phyloP scores from a whole-genome alignment of 371 early-diverging fungal genomes.

The Massospora cicadina region DNA sequence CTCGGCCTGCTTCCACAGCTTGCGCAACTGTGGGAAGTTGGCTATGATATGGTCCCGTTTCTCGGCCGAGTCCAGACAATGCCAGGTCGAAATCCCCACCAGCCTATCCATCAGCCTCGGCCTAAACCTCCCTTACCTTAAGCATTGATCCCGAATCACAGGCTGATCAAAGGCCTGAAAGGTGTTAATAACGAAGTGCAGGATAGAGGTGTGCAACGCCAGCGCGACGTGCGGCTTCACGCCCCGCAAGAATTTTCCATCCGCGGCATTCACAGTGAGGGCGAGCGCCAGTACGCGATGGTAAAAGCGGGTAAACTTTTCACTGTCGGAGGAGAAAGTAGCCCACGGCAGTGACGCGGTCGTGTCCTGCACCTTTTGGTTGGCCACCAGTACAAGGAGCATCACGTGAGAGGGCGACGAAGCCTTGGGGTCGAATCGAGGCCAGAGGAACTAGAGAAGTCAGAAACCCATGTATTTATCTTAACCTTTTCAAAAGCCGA shows the following conservation, averaged over 20 bases:
- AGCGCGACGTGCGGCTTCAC: background rate
- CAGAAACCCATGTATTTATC: background rate
- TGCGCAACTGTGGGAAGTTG: background rate
- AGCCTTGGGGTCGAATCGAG: conserved; percentile 26
- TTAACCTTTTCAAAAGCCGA: background rate
- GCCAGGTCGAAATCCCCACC: conserved; percentile 15
- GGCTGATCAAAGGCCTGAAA: background rate
- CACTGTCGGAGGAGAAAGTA: background rate
- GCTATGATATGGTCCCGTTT: background rate
- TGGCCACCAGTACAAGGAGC: conserved; percentile 63
- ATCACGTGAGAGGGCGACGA: conserved; percentile 37
- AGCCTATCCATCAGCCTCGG: conserved; percentile 29
- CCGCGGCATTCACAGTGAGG: background rate
- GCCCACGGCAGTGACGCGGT: background rate
- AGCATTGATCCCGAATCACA: background rate
- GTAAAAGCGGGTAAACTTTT: background rate
- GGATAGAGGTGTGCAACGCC: background rate
- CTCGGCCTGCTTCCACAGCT: background rate
- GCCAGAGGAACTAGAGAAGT: conserved; percentile 52
- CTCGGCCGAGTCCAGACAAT: conserved; percentile 8
- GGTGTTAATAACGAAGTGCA: background rate
- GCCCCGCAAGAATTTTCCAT: background rate
- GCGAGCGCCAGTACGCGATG: background rate
- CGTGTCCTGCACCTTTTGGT: conserved; percentile 56
- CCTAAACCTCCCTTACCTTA: conserved; percentile 24